Evolutionary conservation across 805 yeast species (phyloP).

Genomic region (Yarrowia alimentaria): DNA sequence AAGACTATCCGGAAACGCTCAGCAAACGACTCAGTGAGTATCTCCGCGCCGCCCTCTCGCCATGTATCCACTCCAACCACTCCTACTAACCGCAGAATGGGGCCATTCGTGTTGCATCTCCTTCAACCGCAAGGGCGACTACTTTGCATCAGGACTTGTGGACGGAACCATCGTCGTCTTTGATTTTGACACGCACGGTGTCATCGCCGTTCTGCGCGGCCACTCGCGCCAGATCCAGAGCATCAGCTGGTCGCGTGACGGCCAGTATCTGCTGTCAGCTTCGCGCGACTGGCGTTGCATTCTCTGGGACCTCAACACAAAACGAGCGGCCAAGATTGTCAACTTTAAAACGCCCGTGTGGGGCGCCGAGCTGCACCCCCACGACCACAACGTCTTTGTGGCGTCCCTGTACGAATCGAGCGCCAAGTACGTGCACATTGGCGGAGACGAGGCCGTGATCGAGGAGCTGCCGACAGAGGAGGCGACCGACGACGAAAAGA

Average conservation of each 20-base stretch:
- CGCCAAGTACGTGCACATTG: conserved; percentile 53
- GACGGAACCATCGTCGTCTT: conserved; percentile 73
- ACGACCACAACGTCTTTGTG: conserved; percentile 46
- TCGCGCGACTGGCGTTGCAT: conserved; percentile 81
- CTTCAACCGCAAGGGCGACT: conserved; percentile 76
- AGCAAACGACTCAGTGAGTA: conserved; percentile 54
- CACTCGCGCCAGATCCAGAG: conserved; percentile 76
- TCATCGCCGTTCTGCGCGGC: conserved; percentile 55
- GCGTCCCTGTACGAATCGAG: conserved; percentile 66
- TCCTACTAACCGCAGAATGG: conserved; percentile 32
- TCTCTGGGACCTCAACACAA: conserved; percentile 68
- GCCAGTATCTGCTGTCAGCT: conserved; percentile 64
- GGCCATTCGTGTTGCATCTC: conserved; percentile 62
- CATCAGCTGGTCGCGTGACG: conserved; percentile 67
- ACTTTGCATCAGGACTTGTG: conserved; percentile 73
- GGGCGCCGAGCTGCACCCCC: conserved; percentile 61
- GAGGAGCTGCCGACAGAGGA: conserved; percentile 21
- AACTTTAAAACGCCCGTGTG: conserved; percentile 71
- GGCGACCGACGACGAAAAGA: conserved; percentile 16
- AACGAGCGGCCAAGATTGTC: conserved; percentile 45
- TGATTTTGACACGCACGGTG: conserved; percentile 65
- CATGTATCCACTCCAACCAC: background rate
- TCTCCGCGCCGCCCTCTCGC: background rate
- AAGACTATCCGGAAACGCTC: conserved; percentile 87
- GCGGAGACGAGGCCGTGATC: no score